Conservation (phyloP, 805 yeast species). For the Saturnispora dispora region DNA sequence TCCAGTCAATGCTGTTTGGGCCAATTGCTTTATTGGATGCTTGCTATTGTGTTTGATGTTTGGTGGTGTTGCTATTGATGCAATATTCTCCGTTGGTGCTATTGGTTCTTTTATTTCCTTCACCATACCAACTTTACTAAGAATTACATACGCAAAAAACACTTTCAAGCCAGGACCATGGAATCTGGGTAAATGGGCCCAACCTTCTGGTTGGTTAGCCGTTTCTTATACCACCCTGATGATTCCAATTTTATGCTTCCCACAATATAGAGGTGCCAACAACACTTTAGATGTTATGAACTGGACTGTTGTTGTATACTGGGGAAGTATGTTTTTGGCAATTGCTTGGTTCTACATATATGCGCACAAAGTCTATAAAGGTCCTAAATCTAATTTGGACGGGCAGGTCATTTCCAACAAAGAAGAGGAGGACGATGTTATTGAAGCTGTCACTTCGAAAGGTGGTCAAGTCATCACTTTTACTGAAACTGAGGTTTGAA, state of each 20-base stretch:
- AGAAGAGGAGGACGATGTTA: constrained; percentile 16
- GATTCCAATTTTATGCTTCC: constrained; percentile 57
- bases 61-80: constrained; percentile 57
- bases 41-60: constrained; percentile 50
- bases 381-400: constrained; percentile 49
- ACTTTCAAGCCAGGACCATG: constrained; percentile 58
- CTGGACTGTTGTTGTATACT: constrained; percentile 56
- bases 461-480: constrained; percentile 13
- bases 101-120: constrained; percentile 61
- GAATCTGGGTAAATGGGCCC: constrained; percentile 46
- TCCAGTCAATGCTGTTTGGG: constrained; percentile 58
- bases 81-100: constrained; percentile 67
- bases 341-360: constrained; percentile 40
- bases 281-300: constrained; percentile 39
- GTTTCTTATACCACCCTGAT: constrained; percentile 42
- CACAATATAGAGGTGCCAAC: constrained; percentile 34
- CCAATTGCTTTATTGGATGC: constrained; percentile 47
- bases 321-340: constrained; percentile 49
- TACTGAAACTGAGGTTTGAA: constrained; percentile 5
- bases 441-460: constrained; percentile 15
- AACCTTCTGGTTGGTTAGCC: constrained; percentile 41
- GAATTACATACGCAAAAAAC: constrained; percentile 45
- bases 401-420: constrained; percentile 20
- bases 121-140: constrained; percentile 51
- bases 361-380: constrained; percentile 52